Evolutionary conservation across 805 yeast genomes (phyloP), one percentile per base, ranked within the genome.

Genomic region (Teunomyces atbi): DNA sequence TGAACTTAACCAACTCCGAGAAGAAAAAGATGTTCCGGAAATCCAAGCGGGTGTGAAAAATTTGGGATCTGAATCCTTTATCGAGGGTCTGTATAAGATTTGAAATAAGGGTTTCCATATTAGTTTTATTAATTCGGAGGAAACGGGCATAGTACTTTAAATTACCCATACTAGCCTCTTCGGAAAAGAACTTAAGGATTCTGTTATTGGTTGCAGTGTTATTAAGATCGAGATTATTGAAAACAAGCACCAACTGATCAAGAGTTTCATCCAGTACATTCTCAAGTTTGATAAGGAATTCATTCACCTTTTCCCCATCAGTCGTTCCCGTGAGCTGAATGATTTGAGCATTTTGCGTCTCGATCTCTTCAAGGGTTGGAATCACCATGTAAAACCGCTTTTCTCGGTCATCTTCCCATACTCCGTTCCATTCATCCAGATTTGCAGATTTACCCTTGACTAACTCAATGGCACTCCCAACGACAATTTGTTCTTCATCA

Each of bases 1-100:
- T 81, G 61, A 90, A 90, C 59, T 87, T 89, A 27, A 85, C 79
- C 66, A 90, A 69, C 57, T 91, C 97, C 41, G 82, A 69, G 53
- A 87, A 82, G 54, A 86, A 84, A 18, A 76, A 71, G 30, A 87
- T 76, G 52, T 76, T 79, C 52, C 73, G 76, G 53, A 82, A 78
- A 51, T 79, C 79, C 42, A 84, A 62, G 44, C 69, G 74, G 28
- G 79, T 76, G 48, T 76, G 77, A 46, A 58, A 54, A 34, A 86
- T 71, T 58, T 82, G 88, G 15, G 77, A 74, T 52, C 87, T 73
- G 51, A 86, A 77, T 1, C 83, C 81, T 36, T 64, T 64, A 57
- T 86, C 91, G 37, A 87, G 64, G 38, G 73, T 71, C 1, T 68
- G 73, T 3, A 83, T 61, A 8, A 87, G 63, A 15, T 81, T 82